Base-by-base conservation (phyloP, 257 asterid species). In the Capsicum pubescens region DNA sequence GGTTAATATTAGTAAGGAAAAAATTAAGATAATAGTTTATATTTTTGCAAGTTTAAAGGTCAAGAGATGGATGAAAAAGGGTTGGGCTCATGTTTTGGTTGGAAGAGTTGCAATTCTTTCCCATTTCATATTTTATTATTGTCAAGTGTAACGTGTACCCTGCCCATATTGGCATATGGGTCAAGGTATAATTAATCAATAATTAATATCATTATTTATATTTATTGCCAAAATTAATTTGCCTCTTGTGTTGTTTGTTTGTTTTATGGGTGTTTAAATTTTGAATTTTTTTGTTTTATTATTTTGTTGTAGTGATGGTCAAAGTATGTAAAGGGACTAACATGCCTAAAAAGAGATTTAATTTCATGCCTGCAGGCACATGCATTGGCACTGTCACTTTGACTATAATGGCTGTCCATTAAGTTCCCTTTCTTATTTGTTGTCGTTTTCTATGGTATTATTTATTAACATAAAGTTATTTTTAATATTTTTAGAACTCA, bases 21-120 rank as follows among this genome's bases (percentile, higher is more conserved):
- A 7, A 12, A 15, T 26, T 70, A 79, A 67, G 46, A 32, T 66
- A 66, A 39, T 35, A 35, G 50, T 67, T 67, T 66, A 35, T 71
- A 26, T 58, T 68, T 68, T 54, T 13, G 12, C 5, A 14, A 77
- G 79, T 71, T 71, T 46, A n/a, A 5, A 70, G 12, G 66, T 59
- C 66, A 2, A 39, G 77, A 36, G 54, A 69, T 39, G 77, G 77
- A 74, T 86, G 32, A 82, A 55, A 69, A 79, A 67, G 87, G 56
- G 87, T 54, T 87, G 90, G 89, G 15, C 90, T 84, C 56, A 87
- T 78, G 86, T 89, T 91, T 91, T 89, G 92, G 91, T 89, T 83
- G 87, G 84, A 56, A 15, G 78, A 42, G 78, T 88, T 81, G 64
- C 89, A 68, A 32, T 88, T 44, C 44, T 55, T 61, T 86, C n/a